phyloP scores from a whole-genome alignment of 805 yeast species.

The Saturnispora hagleri region DNA sequence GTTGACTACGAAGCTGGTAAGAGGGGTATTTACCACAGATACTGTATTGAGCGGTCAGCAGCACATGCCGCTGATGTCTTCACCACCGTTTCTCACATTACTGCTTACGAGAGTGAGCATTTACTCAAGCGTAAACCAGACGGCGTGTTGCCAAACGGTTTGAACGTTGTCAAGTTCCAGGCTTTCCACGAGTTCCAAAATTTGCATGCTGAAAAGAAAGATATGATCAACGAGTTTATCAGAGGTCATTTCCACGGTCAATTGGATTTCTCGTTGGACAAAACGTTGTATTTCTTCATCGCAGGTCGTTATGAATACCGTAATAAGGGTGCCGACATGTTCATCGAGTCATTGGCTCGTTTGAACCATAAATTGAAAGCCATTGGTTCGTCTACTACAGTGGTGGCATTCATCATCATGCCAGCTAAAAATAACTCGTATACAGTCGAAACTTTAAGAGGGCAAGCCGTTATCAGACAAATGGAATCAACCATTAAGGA shows the following conservation, averaged over 20 bases:
- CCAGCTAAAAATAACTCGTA: constrained; percentile 92
- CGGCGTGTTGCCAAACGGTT: constrained; percentile 94
- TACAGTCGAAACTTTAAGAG: constrained; percentile 90
- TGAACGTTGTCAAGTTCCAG: constrained; percentile 90
- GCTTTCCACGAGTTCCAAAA: constrained; percentile 98
- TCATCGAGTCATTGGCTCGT: constrained; percentile 85
- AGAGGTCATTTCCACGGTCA: constrained; percentile 97
- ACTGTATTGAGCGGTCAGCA: constrained; percentile 94
- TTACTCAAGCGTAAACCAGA: constrained; percentile 92
- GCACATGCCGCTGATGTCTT: constrained; percentile 94
- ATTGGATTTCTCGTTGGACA: constrained; percentile 87
- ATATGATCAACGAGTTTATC: constrained; percentile 85
- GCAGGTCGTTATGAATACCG: constrained; percentile 97
- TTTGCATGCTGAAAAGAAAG: constrained; percentile 86
- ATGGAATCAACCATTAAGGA: constrained; percentile 82
- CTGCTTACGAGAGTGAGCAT: constrained; percentile 94
- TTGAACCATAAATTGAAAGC: constrained; percentile 81
- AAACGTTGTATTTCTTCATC: constrained; percentile 89
- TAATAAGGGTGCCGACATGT: constrained; percentile 94
- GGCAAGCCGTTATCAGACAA: constrained; percentile 92
- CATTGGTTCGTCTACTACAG: constrained; percentile 77
- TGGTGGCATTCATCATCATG: constrained; percentile 96
- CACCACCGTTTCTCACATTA: constrained; percentile 94
- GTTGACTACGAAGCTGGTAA: constrained; percentile 98
- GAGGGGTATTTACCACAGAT: constrained; percentile 93